phyloP scores from a whole-genome alignment of 1,139 yeast genomes.

The Lodderomyces orthopsilosis region DNA sequence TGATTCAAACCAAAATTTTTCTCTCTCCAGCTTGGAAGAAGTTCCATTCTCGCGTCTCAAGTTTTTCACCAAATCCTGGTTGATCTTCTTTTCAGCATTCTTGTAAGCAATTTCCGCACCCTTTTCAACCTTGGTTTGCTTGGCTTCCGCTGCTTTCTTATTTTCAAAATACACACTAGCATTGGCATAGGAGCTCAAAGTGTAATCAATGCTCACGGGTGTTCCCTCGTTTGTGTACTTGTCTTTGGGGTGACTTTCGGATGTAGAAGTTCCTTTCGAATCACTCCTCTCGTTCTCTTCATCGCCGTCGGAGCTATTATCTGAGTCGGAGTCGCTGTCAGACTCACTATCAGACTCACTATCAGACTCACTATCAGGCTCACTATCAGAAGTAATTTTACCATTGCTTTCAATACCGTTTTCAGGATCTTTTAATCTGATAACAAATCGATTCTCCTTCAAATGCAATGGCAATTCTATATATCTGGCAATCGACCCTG shows the following conservation, averaged over 20 bases:
- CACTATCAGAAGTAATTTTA: constrained; percentile 26
- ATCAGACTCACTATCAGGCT: constrained; percentile 25
- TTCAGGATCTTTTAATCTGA: constrained; percentile 49
- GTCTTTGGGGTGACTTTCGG: background rate
- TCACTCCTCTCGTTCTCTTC: background rate
- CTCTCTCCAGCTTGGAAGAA: constrained; percentile 57
- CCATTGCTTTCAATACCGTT: constrained; percentile 20
- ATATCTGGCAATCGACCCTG: constrained; percentile 59
- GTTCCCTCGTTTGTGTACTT: constrained; percentile 16
- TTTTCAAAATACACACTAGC: constrained; percentile 83
- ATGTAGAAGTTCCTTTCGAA: background rate
- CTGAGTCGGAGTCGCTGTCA: constrained; percentile 32
- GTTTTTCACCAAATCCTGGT: constrained; percentile 64
- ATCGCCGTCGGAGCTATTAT: constrained; percentile 17
- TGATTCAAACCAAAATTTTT: constrained; percentile 89
- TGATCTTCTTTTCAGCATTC: constrained; percentile 79
- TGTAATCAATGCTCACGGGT: constrained; percentile 65
- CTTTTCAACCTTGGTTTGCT: constrained; percentile 77
- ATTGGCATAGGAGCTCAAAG: constrained; percentile 81
- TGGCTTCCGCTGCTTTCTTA: constrained; percentile 72
- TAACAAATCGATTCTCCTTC: constrained; percentile 62
- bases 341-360: constrained; percentile 32
- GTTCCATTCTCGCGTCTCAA: constrained; percentile 64
- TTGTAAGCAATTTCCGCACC: constrained; percentile 77
- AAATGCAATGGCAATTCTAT: constrained; percentile 72